Percentiles rank a stretch among this genome's conserved stretches.
Conservation (phyloP, 306 rosid species). For the Trichosanthes truncata region DNA sequence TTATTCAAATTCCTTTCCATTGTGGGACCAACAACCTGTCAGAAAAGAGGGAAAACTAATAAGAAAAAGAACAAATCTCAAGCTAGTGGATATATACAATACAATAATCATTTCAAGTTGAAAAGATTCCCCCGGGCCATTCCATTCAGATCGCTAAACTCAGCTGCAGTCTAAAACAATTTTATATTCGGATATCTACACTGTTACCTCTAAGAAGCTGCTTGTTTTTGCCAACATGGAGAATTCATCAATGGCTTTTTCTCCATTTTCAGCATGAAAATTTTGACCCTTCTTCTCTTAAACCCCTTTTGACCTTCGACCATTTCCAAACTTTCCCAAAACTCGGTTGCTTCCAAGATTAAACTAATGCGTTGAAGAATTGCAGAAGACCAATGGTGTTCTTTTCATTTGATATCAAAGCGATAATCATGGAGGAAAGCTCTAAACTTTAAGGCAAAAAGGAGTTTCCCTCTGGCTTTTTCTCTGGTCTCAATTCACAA, state of each 20-base stretch:
- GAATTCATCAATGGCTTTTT: background rate
- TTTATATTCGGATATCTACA: background rate
- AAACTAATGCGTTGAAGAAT: background rate
- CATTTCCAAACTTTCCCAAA: background rate
- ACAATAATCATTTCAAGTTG: background rate
- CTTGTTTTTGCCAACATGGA: background rate
- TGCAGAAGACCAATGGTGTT: background rate
- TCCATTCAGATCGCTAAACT: background rate
- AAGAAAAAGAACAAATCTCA: background rate
- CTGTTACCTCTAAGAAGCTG: background rate
- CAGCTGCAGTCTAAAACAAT: background rate
- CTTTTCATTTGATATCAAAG: background rate
- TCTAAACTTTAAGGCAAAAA: background rate
- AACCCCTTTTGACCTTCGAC: background rate
- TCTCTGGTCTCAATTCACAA: background rate
- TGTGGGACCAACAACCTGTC: background rate
- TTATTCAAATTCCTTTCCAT: background rate
- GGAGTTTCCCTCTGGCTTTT: background rate
- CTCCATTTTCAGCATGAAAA: conserved; percentile 1
- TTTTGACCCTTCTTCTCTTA: conserved; percentile 6
- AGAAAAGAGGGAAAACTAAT: background rate
- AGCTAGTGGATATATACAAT: conserved; percentile 1
- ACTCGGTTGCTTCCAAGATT: background rate
- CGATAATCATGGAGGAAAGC: background rate
- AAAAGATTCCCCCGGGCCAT: background rate